Conservation (phyloP, 164 flowering plant genomes). For the Dillenia turbinata region DNA sequence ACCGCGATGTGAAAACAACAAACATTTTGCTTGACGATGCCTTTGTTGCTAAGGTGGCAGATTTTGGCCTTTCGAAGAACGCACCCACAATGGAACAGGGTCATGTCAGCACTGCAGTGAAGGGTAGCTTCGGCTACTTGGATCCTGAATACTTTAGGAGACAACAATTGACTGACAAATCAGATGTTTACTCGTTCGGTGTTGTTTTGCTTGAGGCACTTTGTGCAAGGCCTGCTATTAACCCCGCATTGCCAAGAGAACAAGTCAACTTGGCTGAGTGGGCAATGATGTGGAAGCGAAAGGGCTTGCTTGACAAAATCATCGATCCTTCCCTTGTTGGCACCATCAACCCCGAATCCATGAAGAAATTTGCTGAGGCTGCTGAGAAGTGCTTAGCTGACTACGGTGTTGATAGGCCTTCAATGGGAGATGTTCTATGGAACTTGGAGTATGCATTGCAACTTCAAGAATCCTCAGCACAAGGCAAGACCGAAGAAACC, state of each 20-base stretch:
- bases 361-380: conserved; percentile 64
- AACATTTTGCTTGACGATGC: conserved; percentile 4
- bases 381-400: conserved; percentile 68
- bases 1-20: conserved; percentile 7
- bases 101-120: conserved; percentile 66
- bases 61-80: conserved; percentile 19
- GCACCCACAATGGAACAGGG: conserved; percentile 41
- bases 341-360: conserved; percentile 45
- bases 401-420: conserved; percentile 56
- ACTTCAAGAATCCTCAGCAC: conserved; percentile 51
- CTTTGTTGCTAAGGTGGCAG: conserved; percentile 4
- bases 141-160: conserved; percentile 72
- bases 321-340: conserved; percentile 47
- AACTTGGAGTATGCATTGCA: conserved; percentile 69
- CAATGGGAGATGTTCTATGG: conserved; percentile 78
- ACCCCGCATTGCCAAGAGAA: conserved; percentile 56
- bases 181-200: conserved; percentile 75
- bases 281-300: conserved; percentile 66
- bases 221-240: conserved; percentile 59
- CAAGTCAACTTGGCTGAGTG: conserved; percentile 74
- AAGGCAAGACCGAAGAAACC: conserved; percentile 34
- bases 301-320: conserved; percentile 49
- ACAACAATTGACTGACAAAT: conserved; percentile 66
- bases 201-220: conserved; percentile 60
- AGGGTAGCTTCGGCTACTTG: conserved; percentile 70